Base-by-base conservation (phyloP, 106 monocot species). In the Ottelia alismoides region DNA sequence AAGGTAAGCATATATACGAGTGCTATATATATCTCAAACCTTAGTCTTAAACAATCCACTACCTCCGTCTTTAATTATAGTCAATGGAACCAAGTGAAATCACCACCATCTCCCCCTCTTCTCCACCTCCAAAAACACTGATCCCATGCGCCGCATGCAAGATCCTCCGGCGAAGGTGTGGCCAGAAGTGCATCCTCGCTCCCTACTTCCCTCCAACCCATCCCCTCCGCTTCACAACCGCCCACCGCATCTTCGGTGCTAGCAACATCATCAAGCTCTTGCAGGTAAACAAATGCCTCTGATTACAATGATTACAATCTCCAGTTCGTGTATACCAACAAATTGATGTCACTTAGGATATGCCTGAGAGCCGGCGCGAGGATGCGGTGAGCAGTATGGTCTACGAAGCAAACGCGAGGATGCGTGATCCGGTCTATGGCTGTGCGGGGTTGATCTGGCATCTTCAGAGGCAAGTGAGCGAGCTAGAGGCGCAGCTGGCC, bases 141-240 rank as follows among this genome's bases (percentile, higher is more conserved):
- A 72, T 64, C 67, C 81, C 81, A 0, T 81, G 81, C 61, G 81
- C 81, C 25, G 81, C 76, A 25, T 81, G 81, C 63, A 81, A 76
- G 67, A 68, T 76, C 28, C 76, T 81, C 27, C 81, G 81, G 7
- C 76, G 81, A 16, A 47, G 81, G 11, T 81, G 81, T 60, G 60
- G 40, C 35, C 72, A 72, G 25, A 72, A 64, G 20, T 81, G 81
- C 64, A 54, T 81, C 22, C 76, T 81, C 22, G 81, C 81, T 0
- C 81, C 81, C 1, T 76, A 76, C 54, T 81, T 81, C 66, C 81
- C 81, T 0, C 76, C 81, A 0, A 68, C 72, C 24, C 76, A 76
- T 2, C 76, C 81, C 32, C 32, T 61, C 45, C 76, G 75, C 44
- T 81, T 81, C 72, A 69, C 81, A 30, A 68, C 52, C 14, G 81